Evolutionary conservation across 2,329 filamentous ascomycete genomes (phyloP), one percentile per base, ranked within the genome.

Genomic region (Aspergillus viridinutans): DNA sequence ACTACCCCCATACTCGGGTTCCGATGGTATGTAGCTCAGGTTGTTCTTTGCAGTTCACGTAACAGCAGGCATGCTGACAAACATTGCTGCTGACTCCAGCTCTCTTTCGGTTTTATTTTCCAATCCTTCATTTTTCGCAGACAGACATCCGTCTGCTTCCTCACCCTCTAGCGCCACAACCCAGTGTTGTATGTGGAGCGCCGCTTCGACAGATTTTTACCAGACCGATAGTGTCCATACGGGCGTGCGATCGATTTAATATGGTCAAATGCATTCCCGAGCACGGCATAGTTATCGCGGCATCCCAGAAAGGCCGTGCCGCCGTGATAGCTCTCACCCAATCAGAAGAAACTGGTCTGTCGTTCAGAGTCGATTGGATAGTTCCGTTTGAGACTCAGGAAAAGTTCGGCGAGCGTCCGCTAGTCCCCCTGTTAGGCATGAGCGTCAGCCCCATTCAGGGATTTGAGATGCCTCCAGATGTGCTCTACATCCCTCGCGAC

Each of bases 211-310:
- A 71, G 59, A 67, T 53, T 51, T 64, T 69, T 54, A 61, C 61
- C 35, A 67, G 62, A 48, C 60, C 63, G 49, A 57, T 65, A 8
- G 61, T 64, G 1, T 64, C 66, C 21, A 65, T 68, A 32, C 55
- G 58, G 20, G 52, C 61, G 49, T 73, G 67, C 49, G 80, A 84
- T 57, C 81, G 85, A 7, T 76, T 86, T 40, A 85, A 84, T 66
- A 81, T 85, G 77, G 72, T 79, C 25, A 77, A 80, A 12, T 80
- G 85, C 52, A 80, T 88, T 17, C 82, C 84, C 0, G 80, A 85
- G 40, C 73, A 86, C 4, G 83, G 84, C 3, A 71, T 86, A 49
- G 78, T 87, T 28, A 69, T 86, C 26, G 74, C 84, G 2, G 85
- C 79, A 0, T 81, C 80, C 1, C 83, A 85, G 49, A 80, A 81